Conservation (phyloP, 495 filamentous ascomycete genomes). For the Neurospora africana region DNA sequence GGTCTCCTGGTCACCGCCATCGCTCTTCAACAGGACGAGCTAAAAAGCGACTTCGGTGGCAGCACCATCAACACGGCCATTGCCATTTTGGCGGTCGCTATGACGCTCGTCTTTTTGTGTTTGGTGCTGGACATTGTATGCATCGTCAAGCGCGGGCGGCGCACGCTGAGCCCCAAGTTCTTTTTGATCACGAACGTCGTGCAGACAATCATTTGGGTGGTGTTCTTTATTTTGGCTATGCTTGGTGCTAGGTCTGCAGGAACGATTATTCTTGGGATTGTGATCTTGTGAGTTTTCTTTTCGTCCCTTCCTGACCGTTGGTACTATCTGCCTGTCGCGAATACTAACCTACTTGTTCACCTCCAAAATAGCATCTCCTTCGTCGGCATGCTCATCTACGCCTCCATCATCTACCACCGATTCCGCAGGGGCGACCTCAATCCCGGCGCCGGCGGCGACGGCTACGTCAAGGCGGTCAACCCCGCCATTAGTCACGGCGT, state of each 20-base stretch:
- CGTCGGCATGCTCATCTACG: slow-evolving; percentile 23
- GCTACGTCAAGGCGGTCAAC: slow-evolving; percentile 7
- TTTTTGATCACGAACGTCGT: slow-evolving; percentile 21
- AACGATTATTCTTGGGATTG: slow-evolving; percentile 4
- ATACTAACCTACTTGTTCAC: neutral
- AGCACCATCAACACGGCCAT: slow-evolving; percentile 3
- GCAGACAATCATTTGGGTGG: slow-evolving; percentile 14
- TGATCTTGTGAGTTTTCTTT: slow-evolving; percentile 14
- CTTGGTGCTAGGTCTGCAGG: slow-evolving; percentile 3
- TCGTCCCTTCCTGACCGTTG: neutral
- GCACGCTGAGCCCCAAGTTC: slow-evolving; percentile 19
- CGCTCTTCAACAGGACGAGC: slow-evolving; percentile 5
- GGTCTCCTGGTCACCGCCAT: slow-evolving; percentile 12
- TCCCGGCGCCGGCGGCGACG: neutral
- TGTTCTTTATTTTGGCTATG: slow-evolving; percentile 16
- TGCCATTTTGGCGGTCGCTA: slow-evolving; percentile 11
- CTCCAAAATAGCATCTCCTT: slow-evolving; percentile 16
- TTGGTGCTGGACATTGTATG: slow-evolving; percentile 21
- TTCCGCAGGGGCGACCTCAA: slow-evolving; percentile 11
- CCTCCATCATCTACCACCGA: slow-evolving; percentile 18
- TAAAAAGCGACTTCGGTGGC: neutral
- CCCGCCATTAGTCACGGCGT: slow-evolving; percentile 4
- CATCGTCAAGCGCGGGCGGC: slow-evolving; percentile 21
- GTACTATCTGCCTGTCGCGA: neutral
- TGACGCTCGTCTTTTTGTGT: slow-evolving; percentile 14